phyloP scores from a whole-genome alignment of 1,139 yeast genomes.

The Candida glucosophila region DNA sequence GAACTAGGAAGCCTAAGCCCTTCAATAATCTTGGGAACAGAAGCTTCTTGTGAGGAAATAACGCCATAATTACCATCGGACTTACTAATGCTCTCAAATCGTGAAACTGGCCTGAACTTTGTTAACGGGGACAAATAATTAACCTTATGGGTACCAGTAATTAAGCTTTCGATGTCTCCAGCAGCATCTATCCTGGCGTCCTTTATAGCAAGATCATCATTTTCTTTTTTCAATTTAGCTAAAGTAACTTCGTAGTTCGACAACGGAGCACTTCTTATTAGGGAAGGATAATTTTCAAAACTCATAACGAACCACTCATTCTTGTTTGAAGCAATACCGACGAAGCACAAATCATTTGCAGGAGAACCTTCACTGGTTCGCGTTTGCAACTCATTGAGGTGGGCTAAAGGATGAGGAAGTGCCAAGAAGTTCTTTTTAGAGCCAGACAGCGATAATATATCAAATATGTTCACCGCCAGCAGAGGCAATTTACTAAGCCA shows the following conservation, averaged over 20 bases:
- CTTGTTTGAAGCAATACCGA: slow-evolving; percentile 55
- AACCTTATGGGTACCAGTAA: slow-evolving; percentile 45
- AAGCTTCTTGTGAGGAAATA: too few species aligned
- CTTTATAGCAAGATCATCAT: slow-evolving; percentile 12
- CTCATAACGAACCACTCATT: slow-evolving; percentile 85
- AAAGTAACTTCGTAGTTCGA: slow-evolving; percentile 45
- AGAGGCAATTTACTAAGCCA: slow-evolving; percentile 73
- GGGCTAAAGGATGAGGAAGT: slow-evolving; percentile 59
- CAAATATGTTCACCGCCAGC: slow-evolving; percentile 66
- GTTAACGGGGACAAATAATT: slow-evolving; percentile 25
- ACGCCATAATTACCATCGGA: slow-evolving; percentile 1
- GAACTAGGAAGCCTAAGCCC: slow-evolving; percentile 28
- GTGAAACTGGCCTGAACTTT: slow-evolving; percentile 29
- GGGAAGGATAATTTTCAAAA: slow-evolving; percentile 63
- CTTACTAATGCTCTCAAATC: slow-evolving; percentile 12
- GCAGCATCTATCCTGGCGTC: slow-evolving; percentile 5
- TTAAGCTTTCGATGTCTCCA: slow-evolving; percentile 21
- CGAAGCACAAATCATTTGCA: slow-evolving; percentile 42
- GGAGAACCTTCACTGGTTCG: slow-evolving; percentile 14
- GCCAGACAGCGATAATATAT: slow-evolving; percentile 40
- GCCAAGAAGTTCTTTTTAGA: slow-evolving; percentile 28
- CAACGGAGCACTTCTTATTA: slow-evolving; percentile 72
- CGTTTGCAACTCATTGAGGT: slow-evolving; percentile 26
- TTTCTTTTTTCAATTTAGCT: slow-evolving; percentile 13
- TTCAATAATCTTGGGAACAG: slow-evolving; percentile 23